Evolutionary conservation across 495 filamentous ascomycete genomes (phyloP).

Genomic region (Tuber magnatum): DNA sequence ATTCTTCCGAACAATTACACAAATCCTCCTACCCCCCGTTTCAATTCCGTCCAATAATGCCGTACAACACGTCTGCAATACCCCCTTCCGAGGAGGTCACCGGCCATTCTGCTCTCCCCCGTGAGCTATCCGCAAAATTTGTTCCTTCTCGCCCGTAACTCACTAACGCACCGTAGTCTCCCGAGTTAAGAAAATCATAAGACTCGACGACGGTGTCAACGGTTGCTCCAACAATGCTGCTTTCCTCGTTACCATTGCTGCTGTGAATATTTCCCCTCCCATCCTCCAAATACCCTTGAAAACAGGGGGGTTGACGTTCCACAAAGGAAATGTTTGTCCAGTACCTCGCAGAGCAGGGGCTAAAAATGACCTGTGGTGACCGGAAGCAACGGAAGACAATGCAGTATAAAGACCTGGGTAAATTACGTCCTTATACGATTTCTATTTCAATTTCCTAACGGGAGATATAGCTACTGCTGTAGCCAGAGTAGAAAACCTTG

Average conservation of each 20-base stretch:
- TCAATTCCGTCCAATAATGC: slow-evolving; percentile 51
- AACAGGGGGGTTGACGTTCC: slow-evolving; percentile 13
- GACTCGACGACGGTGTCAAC: slow-evolving; percentile 72
- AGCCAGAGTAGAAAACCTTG: slow-evolving; percentile 81
- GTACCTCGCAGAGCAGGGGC: slow-evolving; percentile 73
- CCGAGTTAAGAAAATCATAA: slow-evolving; percentile 87
- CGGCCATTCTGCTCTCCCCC: slow-evolving; percentile 73
- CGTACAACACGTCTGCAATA: slow-evolving; percentile 82
- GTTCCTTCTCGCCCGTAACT: slow-evolving; percentile 6
- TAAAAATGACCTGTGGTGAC: slow-evolving; percentile 83
- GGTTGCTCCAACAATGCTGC: slow-evolving; percentile 86
- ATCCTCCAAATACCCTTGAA: slow-evolving; percentile 2
- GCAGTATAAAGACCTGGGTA: slow-evolving; percentile 91
- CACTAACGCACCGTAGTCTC: slow-evolving; percentile 54
- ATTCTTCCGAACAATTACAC: neutral
- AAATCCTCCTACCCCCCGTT: neutral
- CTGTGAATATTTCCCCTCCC: slow-evolving; percentile 48
- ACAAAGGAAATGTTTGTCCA: slow-evolving; percentile 92
- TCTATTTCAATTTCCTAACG: slow-evolving; percentile 2
- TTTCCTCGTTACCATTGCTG: slow-evolving; percentile 88
- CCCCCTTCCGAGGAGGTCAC: slow-evolving; percentile 72
- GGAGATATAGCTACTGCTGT: slow-evolving; percentile 65
- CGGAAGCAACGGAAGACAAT: slow-evolving; percentile 86
- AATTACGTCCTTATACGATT: neutral
- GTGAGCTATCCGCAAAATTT: slow-evolving; percentile 50